Conservation (phyloP, 768 basidiomycete species). For the Terana coerulea region DNA sequence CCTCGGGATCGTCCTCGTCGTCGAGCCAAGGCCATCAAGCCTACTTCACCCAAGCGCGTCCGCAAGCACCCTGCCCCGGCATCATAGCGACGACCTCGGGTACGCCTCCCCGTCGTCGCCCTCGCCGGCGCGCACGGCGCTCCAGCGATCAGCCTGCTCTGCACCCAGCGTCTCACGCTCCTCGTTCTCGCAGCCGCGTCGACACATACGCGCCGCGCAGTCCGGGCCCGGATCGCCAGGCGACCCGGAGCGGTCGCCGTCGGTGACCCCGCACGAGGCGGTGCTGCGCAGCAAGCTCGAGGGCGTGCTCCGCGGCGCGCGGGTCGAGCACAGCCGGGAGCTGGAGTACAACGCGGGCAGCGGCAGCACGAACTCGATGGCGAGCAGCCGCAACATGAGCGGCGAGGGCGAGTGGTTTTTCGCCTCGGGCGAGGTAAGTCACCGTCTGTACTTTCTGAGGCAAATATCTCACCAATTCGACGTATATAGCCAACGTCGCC, state of each 20-base stretch:
- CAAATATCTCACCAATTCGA: not conserved
- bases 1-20: conserved; percentile 15
- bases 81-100: conserved; percentile 12
- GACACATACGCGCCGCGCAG: conserved; percentile 12
- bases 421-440: conserved; percentile 16
- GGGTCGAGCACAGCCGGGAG: conserved; percentile 16
- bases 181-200: not conserved
- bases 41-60: not conserved
- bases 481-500: not conserved
- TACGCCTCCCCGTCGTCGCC: conserved; percentile 22
- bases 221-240: conserved; percentile 11
- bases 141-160: conserved; percentile 22
- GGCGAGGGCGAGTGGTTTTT: conserved; percentile 26
- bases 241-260: conserved; percentile 10
- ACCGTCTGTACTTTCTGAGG: not conserved
- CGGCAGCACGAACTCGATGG: conserved; percentile 25
- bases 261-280: conserved; percentile 46
- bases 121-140: conserved; percentile 18
- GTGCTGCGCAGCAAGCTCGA: conserved; percentile 52
- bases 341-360: conserved; percentile 17
- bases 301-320: conserved; percentile 39
- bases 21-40: conserved; percentile 7
- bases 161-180: conserved; percentile 15
- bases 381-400: conserved; percentile 27
- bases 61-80: not conserved